Evolutionary conservation across 2,329 filamentous ascomycete genomes (phyloP).

Genomic region (Sporothrix protearum): DNA sequence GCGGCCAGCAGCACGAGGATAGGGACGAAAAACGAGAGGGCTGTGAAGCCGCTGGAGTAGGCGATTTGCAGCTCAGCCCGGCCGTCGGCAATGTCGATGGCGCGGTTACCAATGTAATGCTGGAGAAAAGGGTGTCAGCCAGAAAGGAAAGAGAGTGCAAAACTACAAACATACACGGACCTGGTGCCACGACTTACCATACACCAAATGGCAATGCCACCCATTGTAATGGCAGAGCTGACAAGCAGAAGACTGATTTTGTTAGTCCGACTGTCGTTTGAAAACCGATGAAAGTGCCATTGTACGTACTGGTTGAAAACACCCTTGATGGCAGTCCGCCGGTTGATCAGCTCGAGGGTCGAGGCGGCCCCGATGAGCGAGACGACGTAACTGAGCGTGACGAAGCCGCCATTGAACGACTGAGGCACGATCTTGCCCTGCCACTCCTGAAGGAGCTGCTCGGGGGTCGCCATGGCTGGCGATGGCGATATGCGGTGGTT

Average conservation of each 20-base stretch:
- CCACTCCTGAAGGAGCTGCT: constrained; percentile 21
- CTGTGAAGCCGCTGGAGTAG: constrained; percentile 69
- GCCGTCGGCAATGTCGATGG: constrained; percentile 66
- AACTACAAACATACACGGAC: neutral
- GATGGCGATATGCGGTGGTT: neutral
- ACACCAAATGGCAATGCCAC: constrained; percentile 70
- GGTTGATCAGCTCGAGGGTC: constrained; percentile 76
- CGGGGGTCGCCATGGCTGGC: constrained; percentile 16
- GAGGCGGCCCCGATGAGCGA: constrained; percentile 74
- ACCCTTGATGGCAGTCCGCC: constrained; percentile 66
- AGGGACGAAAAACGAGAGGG: constrained; percentile 75
- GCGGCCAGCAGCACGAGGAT: constrained; percentile 69
- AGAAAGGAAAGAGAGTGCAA: neutral
- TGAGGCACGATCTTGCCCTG: constrained; percentile 38
- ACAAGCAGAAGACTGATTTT: constrained; percentile 57
- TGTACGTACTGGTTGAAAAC: constrained; percentile 62
- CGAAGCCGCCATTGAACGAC: constrained; percentile 56
- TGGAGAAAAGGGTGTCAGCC: constrained; percentile 37
- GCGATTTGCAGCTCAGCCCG: constrained; percentile 62
- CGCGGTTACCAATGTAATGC: constrained; percentile 82
- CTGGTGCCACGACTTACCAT: constrained; percentile 47
- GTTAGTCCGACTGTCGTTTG: neutral
- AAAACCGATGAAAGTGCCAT: neutral
- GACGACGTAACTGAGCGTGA: constrained; percentile 70
- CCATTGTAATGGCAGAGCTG: constrained; percentile 66